Conservation (phyloP, 2,329 filamentous ascomycete genomes). For the Xylariaceae sp. region DNA sequence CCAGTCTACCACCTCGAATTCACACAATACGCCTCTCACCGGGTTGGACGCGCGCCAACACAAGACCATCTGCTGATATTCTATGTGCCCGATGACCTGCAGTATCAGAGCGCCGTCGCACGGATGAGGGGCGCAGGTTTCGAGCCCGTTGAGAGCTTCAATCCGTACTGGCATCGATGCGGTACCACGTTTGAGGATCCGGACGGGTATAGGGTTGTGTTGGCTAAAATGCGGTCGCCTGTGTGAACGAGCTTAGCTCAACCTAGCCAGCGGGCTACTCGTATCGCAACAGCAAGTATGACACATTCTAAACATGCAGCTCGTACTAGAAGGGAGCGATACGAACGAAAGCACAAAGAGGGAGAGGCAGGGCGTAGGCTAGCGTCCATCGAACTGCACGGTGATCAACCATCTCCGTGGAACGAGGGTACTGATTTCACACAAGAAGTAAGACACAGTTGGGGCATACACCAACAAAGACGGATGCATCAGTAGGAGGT, state of each 20-base stretch:
- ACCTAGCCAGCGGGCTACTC: background rate
- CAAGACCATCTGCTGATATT: slow-evolving; percentile 26
- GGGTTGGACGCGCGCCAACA: slow-evolving; percentile 25
- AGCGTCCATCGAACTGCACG: too few relatives aligned
- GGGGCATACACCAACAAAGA: background rate
- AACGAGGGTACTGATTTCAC: too few relatives aligned
- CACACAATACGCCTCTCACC: slow-evolving; percentile 19
- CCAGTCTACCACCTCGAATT: slow-evolving; percentile 27
- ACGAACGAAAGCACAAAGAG: background rate
- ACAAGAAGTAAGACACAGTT: background rate
- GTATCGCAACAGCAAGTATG: background rate
- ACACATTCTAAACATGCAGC: background rate
- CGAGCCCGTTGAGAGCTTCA: slow-evolving; percentile 25
- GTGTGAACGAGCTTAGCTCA: slow-evolving; percentile 10
- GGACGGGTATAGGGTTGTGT: slow-evolving; percentile 26
- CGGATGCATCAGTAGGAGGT: too few relatives aligned
- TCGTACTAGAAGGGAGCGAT: background rate
- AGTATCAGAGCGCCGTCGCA: slow-evolving; percentile 15
- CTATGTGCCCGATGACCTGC: slow-evolving; percentile 19
- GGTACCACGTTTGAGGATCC: slow-evolving; percentile 27
- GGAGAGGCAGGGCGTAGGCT: background rate
- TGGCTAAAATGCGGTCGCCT: slow-evolving; percentile 27
- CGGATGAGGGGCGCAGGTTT: slow-evolving; percentile 23
- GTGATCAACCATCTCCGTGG: too few relatives aligned
- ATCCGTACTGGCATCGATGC: slow-evolving; percentile 26